A percentile compares a stretch with the other conserved stretches of the same genome.
Conservation (phyloP, 169 alveolate genomes). For the Babesia caballi region DNA sequence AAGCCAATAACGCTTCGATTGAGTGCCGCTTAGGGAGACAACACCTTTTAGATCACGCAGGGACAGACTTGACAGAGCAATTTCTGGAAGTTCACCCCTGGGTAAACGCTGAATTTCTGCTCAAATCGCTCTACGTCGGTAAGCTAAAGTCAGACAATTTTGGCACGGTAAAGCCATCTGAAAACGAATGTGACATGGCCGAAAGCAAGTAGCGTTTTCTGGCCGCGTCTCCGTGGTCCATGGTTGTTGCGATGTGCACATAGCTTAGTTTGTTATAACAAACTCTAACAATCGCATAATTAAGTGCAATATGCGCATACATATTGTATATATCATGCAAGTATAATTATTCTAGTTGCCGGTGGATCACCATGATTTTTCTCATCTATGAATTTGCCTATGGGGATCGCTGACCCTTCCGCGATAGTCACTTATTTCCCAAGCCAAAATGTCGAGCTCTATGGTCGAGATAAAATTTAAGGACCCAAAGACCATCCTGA, state of each 20-base stretch:
- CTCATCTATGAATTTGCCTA: too few species aligned
- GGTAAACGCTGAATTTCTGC: slow-evolving; percentile 63
- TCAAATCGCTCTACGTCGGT: slow-evolving; percentile 53
- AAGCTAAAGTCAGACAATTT: slow-evolving; percentile 25
- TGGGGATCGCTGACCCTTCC: background rate
- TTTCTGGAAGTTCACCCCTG: slow-evolving; percentile 58
- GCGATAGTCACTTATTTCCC: background rate
- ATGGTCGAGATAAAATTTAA: background rate
- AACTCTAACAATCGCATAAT: too few species aligned
- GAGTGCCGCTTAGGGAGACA: slow-evolving; percentile 44
- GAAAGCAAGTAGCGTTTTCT: background rate
- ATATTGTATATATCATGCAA: background rate
- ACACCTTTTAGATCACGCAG: slow-evolving; percentile 58
- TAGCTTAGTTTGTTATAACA: too few species aligned
- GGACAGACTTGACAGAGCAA: slow-evolving; percentile 58
- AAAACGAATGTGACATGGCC: background rate
- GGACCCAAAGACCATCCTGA: background rate
- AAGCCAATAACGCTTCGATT: background rate
- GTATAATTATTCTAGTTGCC: background rate
- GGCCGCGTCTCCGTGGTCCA: background rate
- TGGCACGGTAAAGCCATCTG: background rate
- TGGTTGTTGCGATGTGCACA: too few species aligned
- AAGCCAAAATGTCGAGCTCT: background rate
- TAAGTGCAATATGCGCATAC: background rate
- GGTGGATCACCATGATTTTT: too few species aligned